Percentiles rank a stretch among this genome's conserved stretches.
Evolutionary conservation across 2,329 filamentous ascomycete genomes (phyloP).

Genomic region (Penicillium brevicompactum): DNA sequence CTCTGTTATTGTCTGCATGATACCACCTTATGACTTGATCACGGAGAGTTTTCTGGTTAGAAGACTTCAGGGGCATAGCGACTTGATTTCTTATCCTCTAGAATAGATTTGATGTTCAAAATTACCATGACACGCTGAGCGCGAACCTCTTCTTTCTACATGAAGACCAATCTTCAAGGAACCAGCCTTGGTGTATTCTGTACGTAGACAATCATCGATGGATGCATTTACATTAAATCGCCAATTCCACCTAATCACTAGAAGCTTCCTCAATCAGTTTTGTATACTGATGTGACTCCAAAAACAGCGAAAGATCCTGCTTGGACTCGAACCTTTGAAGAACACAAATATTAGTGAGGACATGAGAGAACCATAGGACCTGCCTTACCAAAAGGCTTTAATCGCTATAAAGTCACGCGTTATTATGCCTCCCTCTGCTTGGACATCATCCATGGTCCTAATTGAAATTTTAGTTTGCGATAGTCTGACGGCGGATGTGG

Average conservation of each 20-base stretch:
- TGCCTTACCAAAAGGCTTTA: background rate
- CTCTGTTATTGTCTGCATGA: constrained; percentile 4
- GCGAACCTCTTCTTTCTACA: background rate
- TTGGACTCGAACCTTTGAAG: background rate
- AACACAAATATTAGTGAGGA: background rate
- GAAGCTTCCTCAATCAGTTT: background rate
- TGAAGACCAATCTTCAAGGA: background rate
- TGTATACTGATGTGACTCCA: background rate
- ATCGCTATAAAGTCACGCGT: background rate
- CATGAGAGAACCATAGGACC: background rate
- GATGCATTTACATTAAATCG: background rate
- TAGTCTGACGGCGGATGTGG: background rate
- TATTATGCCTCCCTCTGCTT: background rate
- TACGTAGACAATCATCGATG: no score
- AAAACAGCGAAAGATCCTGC: background rate
- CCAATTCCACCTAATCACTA: background rate
- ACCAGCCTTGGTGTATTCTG: no score
- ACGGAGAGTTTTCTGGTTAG: background rate
- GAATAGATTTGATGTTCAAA: background rate
- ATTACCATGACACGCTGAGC: no score
- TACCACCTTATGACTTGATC: constrained; percentile 1
- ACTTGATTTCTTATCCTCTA: constrained; percentile 1
- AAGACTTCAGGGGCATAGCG: constrained; percentile 7
- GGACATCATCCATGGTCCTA: background rate
- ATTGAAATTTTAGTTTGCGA: background rate